Conservation (phyloP, 306 rosid species). For the Chamaecrista fasciculata region DNA sequence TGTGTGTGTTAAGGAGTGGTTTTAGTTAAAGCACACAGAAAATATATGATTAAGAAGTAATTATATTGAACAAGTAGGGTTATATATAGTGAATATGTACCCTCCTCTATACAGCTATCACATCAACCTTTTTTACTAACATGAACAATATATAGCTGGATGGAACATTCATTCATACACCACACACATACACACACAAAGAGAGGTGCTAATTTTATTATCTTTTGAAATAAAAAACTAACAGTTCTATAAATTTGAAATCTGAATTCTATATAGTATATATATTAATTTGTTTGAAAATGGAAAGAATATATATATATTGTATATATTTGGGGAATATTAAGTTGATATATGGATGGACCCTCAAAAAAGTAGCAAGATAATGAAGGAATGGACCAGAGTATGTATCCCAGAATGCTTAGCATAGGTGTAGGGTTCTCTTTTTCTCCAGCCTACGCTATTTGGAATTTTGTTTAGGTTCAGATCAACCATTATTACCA, state of each 20-base stretch:
- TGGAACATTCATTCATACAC: too few relatives aligned
- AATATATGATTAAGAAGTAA: background rate
- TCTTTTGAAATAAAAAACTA: too few relatives aligned
- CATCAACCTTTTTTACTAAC: background rate
- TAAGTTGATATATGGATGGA: conserved; percentile 48
- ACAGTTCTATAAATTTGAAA: too few relatives aligned
- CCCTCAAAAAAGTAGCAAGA: conserved; percentile 34
- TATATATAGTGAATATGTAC: background rate
- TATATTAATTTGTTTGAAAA: too few relatives aligned
- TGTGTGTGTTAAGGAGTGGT: background rate
- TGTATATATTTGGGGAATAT: conserved; percentile 14
- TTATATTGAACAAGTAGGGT: background rate
- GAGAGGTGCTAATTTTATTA: too few relatives aligned
- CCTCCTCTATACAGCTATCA: background rate
- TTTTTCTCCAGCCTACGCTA: conserved; percentile 22
- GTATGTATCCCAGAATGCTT: conserved; percentile 35
- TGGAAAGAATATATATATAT: too few relatives aligned
- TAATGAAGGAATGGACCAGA: conserved; percentile 32
- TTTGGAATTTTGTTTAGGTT: conserved; percentile 61
- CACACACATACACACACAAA: background rate
- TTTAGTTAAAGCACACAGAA: background rate
- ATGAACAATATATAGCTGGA: background rate
- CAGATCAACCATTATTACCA: conserved; percentile 42
- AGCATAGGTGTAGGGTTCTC: conserved; percentile 47
- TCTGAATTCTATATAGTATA: too few relatives aligned